A percentile compares a stretch with the other conserved stretches of the same genome.
Conservation (phyloP, 1,284 basidiomycete species). For the Melanopsichium pennsylvanicum region DNA sequence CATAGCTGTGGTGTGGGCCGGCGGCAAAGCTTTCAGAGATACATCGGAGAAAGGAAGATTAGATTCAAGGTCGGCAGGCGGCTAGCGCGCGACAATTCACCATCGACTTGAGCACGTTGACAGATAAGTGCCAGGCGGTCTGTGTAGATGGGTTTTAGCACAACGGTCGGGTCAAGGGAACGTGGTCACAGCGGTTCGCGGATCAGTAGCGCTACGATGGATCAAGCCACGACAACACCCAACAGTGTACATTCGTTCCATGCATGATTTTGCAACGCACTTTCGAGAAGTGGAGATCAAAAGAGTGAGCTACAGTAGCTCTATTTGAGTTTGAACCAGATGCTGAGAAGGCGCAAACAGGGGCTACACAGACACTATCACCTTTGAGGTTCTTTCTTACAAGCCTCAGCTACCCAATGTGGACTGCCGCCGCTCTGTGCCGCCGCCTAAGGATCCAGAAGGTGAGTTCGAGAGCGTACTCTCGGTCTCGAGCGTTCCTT, state of each 20-base stretch:
- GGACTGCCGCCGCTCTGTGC: constrained; percentile 5
- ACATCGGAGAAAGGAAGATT: no score
- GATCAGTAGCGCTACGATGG: constrained; percentile 6
- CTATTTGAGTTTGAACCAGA: no score
- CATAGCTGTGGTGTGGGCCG: no score
- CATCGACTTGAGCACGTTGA: no score
- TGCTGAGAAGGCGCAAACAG: no score
- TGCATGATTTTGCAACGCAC: constrained; percentile 12
- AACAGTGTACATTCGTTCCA: neutral
- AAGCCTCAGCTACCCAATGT: no score
- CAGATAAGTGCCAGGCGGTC: no score
- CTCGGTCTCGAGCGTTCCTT: constrained; percentile 22
- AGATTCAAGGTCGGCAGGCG: no score
- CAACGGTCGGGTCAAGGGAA: constrained; percentile 16
- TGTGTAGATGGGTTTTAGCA: neutral
- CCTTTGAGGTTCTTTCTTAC: no score
- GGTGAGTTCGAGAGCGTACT: neutral
- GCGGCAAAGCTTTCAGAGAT: neutral
- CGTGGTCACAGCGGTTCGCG: constrained; percentile 28
- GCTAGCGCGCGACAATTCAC: no score
- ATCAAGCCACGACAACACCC: constrained; percentile 1
- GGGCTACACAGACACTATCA: no score
- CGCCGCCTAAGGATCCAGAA: neutral
- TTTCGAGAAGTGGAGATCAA: neutral
- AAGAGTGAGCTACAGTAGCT: no score